phyloP scores from a whole-genome alignment of 2,329 filamentous ascomycete genomes.

The Dryadomyces quercus-mongolicae region DNA sequence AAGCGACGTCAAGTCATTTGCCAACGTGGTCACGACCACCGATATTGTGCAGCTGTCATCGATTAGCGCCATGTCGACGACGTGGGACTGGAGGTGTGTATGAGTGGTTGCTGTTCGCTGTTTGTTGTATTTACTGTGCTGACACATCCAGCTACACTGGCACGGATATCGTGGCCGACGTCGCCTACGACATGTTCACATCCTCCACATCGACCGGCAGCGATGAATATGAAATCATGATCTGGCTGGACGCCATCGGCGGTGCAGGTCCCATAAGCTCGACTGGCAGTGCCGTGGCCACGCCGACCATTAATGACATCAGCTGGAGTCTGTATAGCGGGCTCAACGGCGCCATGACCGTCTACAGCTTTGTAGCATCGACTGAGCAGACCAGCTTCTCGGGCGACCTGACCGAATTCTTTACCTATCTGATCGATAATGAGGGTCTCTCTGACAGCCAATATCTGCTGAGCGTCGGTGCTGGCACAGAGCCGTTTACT shows the following conservation, averaged over 20 bases:
- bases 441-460: constrained; percentile 35
- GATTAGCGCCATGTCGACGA: constrained; percentile 23
- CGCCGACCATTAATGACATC: constrained; percentile 37
- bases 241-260: constrained; percentile 48
- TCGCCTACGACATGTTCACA: constrained; percentile 51
- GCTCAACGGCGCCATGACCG: constrained; percentile 44
- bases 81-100: constrained; percentile 24
- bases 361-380: constrained; percentile 40
- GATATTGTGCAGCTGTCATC: constrained; percentile 21
- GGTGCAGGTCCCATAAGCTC: constrained; percentile 46
- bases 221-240: constrained; percentile 51
- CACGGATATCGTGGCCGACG: constrained; percentile 33
- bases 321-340: constrained; percentile 49
- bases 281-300: constrained; percentile 39
- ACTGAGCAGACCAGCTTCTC: constrained; percentile 37
- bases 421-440: constrained; percentile 38
- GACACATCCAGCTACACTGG: constrained; percentile 20
- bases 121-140: neutral
- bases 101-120: too few relatives aligned
- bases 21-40: constrained; percentile 27
- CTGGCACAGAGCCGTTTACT: constrained; percentile 44
- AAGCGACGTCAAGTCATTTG: constrained; percentile 31
- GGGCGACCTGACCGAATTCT: constrained; percentile 45
- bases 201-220: constrained; percentile 27
- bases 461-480: constrained; percentile 39